These are phyloP conservation scores for Xylariaceae sp. DNA, from an alignment of 2,329 filamentous ascomycete genomes.

Conservation along the genomic window DNA sequence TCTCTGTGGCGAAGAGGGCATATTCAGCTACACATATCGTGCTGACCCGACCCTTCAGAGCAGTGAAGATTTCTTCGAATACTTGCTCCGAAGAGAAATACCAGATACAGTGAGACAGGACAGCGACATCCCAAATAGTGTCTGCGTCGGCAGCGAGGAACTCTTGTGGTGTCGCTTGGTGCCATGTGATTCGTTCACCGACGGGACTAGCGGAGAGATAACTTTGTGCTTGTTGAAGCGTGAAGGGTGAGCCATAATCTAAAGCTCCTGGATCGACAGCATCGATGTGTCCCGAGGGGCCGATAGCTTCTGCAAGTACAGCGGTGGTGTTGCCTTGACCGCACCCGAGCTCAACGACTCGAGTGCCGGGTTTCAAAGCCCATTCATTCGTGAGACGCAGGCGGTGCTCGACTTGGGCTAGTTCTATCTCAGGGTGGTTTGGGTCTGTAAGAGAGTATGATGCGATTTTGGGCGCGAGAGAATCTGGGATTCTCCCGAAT, in stretches of 20 bases:
- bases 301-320: constrained; percentile 47
- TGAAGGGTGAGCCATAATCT: constrained; percentile 47
- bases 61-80: constrained; percentile 34
- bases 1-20: constrained; percentile 37
- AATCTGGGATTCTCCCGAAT: background rate
- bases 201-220: constrained; percentile 39
- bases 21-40: constrained; percentile 45
- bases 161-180: constrained; percentile 33
- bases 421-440: constrained; percentile 11
- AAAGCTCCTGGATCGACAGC: constrained; percentile 50
- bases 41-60: constrained; percentile 31
- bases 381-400: constrained; percentile 34
- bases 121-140: constrained; percentile 39
- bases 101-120: constrained; percentile 50
- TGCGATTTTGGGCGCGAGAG: constrained; percentile 6
- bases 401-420: constrained; percentile 33
- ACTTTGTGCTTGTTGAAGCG: constrained; percentile 45
- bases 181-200: constrained; percentile 41
- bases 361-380: constrained; percentile 35
- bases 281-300: constrained; percentile 41
- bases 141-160: constrained; percentile 29
- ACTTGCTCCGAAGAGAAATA: constrained; percentile 43
- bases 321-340: constrained; percentile 57
- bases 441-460: constrained; percentile 7
- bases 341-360: constrained; percentile 55